These are phyloP conservation scores for Extremus antarcticus DNA, from an alignment of 495 filamentous ascomycete species.

Conservation along the genomic window DNA sequence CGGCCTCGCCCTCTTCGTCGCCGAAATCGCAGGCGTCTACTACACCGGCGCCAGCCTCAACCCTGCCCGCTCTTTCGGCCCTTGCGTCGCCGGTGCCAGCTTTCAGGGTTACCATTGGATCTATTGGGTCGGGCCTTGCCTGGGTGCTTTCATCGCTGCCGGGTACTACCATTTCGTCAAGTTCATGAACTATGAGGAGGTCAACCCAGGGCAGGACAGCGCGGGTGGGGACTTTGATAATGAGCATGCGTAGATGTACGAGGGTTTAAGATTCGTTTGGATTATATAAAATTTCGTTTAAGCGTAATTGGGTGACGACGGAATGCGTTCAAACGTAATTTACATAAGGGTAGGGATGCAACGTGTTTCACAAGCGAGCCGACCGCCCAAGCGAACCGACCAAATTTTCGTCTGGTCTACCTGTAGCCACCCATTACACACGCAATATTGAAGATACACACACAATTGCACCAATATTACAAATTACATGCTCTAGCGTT, in stretches of 20 bases:
- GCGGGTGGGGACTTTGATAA: not conserved
- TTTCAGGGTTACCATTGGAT: conserved; percentile 19
- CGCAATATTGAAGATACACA: too few relatives aligned
- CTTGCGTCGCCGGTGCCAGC: conserved; percentile 6
- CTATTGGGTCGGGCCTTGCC: conserved; percentile 22
- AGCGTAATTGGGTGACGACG: not conserved
- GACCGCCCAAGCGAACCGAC: too few relatives aligned
- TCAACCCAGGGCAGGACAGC: conserved; percentile 61
- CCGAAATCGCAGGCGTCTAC: conserved; percentile 46
- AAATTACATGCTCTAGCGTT: too few relatives aligned
- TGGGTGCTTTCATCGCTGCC: conserved; percentile 27
- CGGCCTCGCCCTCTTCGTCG: conserved; percentile 60
- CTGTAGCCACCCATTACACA: too few relatives aligned
- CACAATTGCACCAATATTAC: too few relatives aligned
- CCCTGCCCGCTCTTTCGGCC: conserved; percentile 18
- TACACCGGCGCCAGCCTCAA: conserved; percentile 24
- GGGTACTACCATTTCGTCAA: conserved; percentile 32
- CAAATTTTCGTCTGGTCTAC: too few relatives aligned
- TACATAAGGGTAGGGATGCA: not conserved
- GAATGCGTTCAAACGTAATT: not conserved
- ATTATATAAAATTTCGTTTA: not conserved
- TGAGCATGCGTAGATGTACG: not conserved
- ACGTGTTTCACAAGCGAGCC: too few relatives aligned
- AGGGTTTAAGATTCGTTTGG: not conserved
- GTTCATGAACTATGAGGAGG: conserved; percentile 57